Evolutionary conservation across 2,329 filamentous ascomycete genomes (phyloP).

Genomic region (Colletotrichum nymphaeae): DNA sequence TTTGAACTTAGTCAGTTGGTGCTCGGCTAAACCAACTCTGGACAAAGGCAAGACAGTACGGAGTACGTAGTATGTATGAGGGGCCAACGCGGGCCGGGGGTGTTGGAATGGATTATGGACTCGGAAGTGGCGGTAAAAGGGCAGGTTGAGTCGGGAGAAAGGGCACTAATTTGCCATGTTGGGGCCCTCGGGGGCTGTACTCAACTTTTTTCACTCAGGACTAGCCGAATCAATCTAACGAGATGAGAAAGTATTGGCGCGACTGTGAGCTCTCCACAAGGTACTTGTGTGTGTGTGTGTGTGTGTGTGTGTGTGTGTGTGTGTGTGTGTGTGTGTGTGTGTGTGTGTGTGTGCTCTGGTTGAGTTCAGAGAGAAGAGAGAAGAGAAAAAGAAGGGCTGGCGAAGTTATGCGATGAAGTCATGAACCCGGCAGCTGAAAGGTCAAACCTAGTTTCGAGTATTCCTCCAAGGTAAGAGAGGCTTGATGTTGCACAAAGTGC

Average conservation of each 20-base stretch:
- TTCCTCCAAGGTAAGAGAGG: background rate
- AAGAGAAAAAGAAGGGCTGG: background rate
- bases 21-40: background rate
- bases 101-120: background rate
- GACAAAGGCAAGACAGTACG: background rate
- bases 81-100: too few species aligned
- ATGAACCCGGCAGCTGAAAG: conserved; percentile 10
- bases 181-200: background rate
- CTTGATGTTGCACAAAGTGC: too few species aligned
- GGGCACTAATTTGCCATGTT: background rate
- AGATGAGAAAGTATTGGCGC: conserved; percentile 7
- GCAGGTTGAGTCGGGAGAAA: background rate
- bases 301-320: too few species aligned
- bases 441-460: background rate
- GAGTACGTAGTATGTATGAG: too few species aligned
- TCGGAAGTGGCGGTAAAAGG: background rate
- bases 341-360: background rate
- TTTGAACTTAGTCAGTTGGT: conserved; percentile 23
- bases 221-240: conserved; percentile 8
- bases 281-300: background rate
- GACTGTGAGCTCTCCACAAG: too few species aligned
- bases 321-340: too few species aligned
- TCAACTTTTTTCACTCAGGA: background rate
- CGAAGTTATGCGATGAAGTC: conserved; percentile 21
- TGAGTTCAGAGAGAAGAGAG: background rate